Evolutionary conservation across 1,139 yeast species (phyloP).

Genomic region (Pichia sp.): DNA sequence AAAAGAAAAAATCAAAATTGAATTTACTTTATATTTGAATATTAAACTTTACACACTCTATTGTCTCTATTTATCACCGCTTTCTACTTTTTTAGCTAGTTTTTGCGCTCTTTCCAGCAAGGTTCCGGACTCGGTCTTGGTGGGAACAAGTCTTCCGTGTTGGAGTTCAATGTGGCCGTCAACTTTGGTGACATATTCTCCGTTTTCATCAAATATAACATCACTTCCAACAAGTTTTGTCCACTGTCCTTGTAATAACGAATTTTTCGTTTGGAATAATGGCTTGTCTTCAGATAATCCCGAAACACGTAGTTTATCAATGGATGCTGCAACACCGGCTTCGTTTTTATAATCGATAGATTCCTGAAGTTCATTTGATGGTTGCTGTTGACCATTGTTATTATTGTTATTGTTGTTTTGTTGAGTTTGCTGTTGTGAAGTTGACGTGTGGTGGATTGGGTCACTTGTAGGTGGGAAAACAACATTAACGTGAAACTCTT

Average conservation of each 20-base stretch:
- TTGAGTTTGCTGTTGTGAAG: constrained; percentile 1
- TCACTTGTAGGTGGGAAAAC: constrained; percentile 32
- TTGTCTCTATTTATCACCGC: no score
- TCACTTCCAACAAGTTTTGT: constrained; percentile 77
- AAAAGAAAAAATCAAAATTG: background rate
- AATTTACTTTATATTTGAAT: no score
- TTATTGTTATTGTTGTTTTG: background rate
- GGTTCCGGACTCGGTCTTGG: constrained; percentile 17
- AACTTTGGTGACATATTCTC: constrained; percentile 38
- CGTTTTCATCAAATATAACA: constrained; percentile 53
- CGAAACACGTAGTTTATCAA: constrained; percentile 40
- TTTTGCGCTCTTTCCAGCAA: constrained; percentile 21
- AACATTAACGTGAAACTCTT: constrained; percentile 39
- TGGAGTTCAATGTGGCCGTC: constrained; percentile 26
- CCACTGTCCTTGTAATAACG: constrained; percentile 74
- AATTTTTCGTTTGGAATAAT: constrained; percentile 46
- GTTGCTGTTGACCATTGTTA: no score
- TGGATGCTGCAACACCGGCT: constrained; percentile 23
- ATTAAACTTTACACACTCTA: background rate
- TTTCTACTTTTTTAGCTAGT: constrained; percentile 13
- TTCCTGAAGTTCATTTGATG: constrained; percentile 16
- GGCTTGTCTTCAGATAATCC: constrained; percentile 49
- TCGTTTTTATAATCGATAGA: constrained; percentile 15
- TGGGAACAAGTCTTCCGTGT: constrained; percentile 25
- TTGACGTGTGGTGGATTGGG: constrained; percentile 1